Evolutionary conservation across 495 filamentous ascomycete genomes (phyloP), one percentile per base, ranked within the genome.

Genomic region (Neurospora tetraspora): DNA sequence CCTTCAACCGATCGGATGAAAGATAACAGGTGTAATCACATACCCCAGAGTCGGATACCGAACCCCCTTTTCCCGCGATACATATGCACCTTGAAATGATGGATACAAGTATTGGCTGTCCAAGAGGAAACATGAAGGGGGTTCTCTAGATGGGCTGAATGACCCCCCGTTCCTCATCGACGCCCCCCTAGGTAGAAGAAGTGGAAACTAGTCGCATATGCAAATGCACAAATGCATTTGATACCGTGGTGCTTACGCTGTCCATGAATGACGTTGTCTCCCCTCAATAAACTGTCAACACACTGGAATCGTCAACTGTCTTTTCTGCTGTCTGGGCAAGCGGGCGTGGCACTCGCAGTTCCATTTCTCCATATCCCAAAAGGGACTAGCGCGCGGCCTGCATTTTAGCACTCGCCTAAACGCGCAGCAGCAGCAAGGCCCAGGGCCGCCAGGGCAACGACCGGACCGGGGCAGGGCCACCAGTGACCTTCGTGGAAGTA

Each of bases 321-420:
- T 34, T 34, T 34, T 34, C 31, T 61, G 53, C 53, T 61, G 53
- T 61, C 53, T 61, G 53, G 53, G 12, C 23, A 16, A 61, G 53
- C 53, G 53, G 23, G 53, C 23, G 47, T 61, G 53, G 53, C 23
- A 61, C 47, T 61, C 11, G 53, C 53, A 61, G 12, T 59, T 27
- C 23, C 47, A 61, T 61, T 65, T 34, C 27, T 65, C 53, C 53
- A 65, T 65, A 65, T 65, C 53, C 53, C 53, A 34, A 65, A 65
- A 4, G 7, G 73, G 71, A 42, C 74, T 78, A 77, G 76, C 77
- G 77, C 77, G 45, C 74, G 74, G 69, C 70, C 69, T 75, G 70
- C 75, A 73, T 77, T 77, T 76, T 77, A 77, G 78, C 76, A 78
- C 77, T 77, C 78, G 79, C 77, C 79, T 78, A 80, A 78, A 76